Conservation (phyloP, 2,329 filamentous ascomycete genomes). For the Hymenotorrendiella dingleyae region DNA sequence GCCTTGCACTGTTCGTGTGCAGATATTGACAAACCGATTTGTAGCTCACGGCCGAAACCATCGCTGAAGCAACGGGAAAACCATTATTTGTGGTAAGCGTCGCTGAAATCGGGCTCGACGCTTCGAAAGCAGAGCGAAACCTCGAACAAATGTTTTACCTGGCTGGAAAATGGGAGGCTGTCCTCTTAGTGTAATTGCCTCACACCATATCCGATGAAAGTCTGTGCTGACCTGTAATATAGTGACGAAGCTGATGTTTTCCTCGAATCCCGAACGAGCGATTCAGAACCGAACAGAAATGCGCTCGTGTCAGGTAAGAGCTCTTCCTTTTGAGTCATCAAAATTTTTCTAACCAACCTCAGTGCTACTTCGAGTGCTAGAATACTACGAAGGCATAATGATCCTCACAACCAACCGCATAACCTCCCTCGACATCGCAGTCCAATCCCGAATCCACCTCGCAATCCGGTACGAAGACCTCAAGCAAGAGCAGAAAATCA, state of each 20-base stretch:
- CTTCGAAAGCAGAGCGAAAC: constrained; percentile 41
- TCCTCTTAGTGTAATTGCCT: constrained; percentile 2
- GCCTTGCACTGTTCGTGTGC: too few relatives aligned
- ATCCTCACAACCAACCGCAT: constrained; percentile 32
- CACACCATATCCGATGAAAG: background rate
- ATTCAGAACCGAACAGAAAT: constrained; percentile 3
- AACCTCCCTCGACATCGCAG: constrained; percentile 22
- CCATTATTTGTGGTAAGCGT: constrained; percentile 8
- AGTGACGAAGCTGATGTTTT: constrained; percentile 12
- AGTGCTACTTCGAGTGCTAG: constrained; percentile 23
- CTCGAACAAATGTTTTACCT: constrained; percentile 63
- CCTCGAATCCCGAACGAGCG: background rate
- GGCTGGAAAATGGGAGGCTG: constrained; percentile 44
- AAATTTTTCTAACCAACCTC: too few relatives aligned
- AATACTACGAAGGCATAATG: constrained; percentile 32
- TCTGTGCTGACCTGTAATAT: too few relatives aligned
- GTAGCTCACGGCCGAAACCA: constrained; percentile 31
- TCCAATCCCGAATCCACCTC: constrained; percentile 25
- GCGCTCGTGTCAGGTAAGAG: constrained; percentile 24
- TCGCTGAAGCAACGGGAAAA: constrained; percentile 7
- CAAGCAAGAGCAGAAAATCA: background rate
- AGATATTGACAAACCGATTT: too few relatives aligned
- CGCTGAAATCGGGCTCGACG: constrained; percentile 10
- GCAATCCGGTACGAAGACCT: constrained; percentile 20
- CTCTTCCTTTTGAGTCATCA: too few relatives aligned